A percentile compares a stretch with the other conserved stretches of the same genome.
phyloP scores from a whole-genome alignment of 108 stramenopile genomes.

The Fistulifera pelliculosa region DNA sequence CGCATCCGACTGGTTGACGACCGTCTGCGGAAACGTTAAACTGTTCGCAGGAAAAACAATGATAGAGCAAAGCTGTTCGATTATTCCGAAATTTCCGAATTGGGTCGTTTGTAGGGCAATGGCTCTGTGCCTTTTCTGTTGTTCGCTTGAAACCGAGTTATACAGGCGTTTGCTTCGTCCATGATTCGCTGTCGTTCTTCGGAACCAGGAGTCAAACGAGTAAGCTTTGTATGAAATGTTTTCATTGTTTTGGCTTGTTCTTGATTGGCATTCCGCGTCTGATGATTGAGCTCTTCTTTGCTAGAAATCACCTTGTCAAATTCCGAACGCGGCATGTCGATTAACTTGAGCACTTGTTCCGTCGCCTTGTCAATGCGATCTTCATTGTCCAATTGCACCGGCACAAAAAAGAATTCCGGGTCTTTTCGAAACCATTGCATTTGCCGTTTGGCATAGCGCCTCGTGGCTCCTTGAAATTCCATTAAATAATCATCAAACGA shows the following conservation, averaged over 20 bases:
- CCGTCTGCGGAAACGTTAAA: too few species aligned
- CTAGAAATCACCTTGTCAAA: constrained; percentile 43
- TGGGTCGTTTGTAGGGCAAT: too few species aligned
- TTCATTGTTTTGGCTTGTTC: constrained; percentile 78
- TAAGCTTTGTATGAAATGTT: constrained; percentile 19
- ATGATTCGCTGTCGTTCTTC: too few species aligned
- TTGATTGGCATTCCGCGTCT: constrained; percentile 47
- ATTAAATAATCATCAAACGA: constrained; percentile 64
- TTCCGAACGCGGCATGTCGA: constrained; percentile 39
- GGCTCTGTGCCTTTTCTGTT: too few species aligned
- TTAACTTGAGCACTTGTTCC: constrained; percentile 33
- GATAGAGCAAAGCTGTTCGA: too few species aligned
- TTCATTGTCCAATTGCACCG: constrained; percentile 41
- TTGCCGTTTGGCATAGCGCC: constrained; percentile 91
- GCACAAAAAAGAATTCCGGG: constrained; percentile 69
- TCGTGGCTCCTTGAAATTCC: constrained; percentile 80
- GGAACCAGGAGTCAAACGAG: too few species aligned
- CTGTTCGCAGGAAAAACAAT: too few species aligned
- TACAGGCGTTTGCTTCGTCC: too few species aligned
- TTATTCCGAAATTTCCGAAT: too few species aligned
- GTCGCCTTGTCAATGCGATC: constrained; percentile 40
- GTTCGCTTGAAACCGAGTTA: too few species aligned
- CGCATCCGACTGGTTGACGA: too few species aligned
- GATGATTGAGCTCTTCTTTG: constrained; percentile 25
- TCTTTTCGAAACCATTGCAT: constrained; percentile 93